Evolutionary conservation across 2,329 filamentous ascomycete species (phyloP).

Genomic region (Trichoderma hamatum): DNA sequence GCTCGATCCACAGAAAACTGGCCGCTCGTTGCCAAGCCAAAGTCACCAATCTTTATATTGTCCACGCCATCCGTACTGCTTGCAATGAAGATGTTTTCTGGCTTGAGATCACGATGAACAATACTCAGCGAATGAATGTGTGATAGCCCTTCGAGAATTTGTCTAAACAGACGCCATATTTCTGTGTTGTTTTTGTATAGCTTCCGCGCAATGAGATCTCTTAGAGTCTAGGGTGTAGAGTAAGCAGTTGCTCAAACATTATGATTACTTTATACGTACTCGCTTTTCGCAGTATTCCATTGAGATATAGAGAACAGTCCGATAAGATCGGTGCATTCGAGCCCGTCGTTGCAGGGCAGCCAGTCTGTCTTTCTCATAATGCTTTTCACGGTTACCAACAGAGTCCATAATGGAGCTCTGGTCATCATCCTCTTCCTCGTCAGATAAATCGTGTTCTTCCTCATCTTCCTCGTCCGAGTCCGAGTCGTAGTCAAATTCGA

Average conservation of each 20-base stretch:
- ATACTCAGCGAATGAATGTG: slow-evolving; percentile 91
- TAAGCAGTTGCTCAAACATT: background rate
- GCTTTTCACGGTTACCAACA: slow-evolving; percentile 34
- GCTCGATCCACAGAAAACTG: slow-evolving; percentile 68
- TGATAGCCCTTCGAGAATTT: slow-evolving; percentile 84
- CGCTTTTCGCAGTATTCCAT: slow-evolving; percentile 99
- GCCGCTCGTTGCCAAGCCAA: slow-evolving; percentile 88
- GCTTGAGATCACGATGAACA: slow-evolving; percentile 94
- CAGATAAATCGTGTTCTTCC: slow-evolving; percentile 50
- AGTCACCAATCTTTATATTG: slow-evolving; percentile 95
- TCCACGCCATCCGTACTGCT: slow-evolving; percentile 70
- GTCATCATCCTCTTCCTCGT: slow-evolving; percentile 53
- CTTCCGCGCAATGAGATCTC: slow-evolving; percentile 79
- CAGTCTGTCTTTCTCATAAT: slow-evolving; percentile 39
- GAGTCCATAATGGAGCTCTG: slow-evolving; percentile 44
- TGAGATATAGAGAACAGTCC: slow-evolving; percentile 88
- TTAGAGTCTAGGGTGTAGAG: slow-evolving; percentile 62
- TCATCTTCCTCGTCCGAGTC: slow-evolving; percentile 48
- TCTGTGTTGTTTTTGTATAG: slow-evolving; percentile 75
- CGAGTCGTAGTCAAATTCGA: slow-evolving; percentile 75
- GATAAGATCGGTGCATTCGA: slow-evolving; percentile 56
- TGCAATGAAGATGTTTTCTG: slow-evolving; percentile 92
- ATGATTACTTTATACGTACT: slow-evolving; percentile 48
- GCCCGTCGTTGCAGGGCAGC: slow-evolving; percentile 38
- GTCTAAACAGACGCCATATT: slow-evolving; percentile 87